A percentile compares a stretch with the other conserved stretches of the same genome.
Evolutionary conservation across 257 asterid genomes (phyloP).

Genomic region (Fraxinus pennsylvanica): DNA sequence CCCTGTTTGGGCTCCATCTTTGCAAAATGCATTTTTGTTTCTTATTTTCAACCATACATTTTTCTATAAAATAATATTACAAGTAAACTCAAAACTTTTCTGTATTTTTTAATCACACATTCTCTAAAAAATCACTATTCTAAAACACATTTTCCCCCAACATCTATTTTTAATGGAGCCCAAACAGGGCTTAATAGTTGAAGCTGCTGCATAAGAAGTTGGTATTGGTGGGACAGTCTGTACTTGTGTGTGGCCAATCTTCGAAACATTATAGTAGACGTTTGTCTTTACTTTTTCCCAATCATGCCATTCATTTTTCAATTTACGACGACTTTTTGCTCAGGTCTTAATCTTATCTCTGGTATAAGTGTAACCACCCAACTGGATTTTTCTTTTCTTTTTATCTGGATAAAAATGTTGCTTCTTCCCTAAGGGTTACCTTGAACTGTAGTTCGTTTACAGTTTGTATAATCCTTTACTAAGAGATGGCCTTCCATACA

Average conservation of each 20-base stretch:
- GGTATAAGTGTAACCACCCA: neutral
- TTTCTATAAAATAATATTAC: no score
- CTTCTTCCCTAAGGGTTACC: neutral
- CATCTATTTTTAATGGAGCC: no score
- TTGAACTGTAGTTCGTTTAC: neutral
- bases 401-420: neutral
- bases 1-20: no score
- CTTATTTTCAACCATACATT: no score
- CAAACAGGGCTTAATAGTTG: neutral
- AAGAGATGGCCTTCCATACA: neutral
- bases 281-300: neutral
- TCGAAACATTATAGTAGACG: neutral
- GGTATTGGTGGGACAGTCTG: slow-evolving; percentile 6
- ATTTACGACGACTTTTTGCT: neutral
- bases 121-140: no score
- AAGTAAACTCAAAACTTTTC: no score
- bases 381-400: neutral
- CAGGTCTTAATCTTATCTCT: neutral
- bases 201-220: slow-evolving; percentile 12
- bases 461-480: neutral
- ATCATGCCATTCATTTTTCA: neutral
- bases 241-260: neutral
- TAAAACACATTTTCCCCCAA: no score
- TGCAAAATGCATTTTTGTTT: no score
- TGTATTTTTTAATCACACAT: no score